Evolutionary conservation across 768 basidiomycete genomes (phyloP).

Genomic region (Boletus insuetus): DNA sequence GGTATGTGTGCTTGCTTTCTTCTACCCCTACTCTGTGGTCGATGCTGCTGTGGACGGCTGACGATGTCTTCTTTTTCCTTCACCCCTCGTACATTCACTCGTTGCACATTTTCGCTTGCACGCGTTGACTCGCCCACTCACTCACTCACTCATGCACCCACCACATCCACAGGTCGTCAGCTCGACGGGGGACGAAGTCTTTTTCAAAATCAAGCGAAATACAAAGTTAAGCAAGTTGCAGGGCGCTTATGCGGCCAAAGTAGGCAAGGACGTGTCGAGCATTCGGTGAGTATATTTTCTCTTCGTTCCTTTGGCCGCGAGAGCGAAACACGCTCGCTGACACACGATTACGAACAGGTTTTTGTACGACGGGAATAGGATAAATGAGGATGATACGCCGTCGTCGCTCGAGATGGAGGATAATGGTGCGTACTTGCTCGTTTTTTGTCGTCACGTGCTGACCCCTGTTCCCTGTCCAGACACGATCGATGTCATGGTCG

Average conservation of each 20-base stretch:
- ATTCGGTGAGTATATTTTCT: slow-evolving; percentile 66
- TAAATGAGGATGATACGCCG: slow-evolving; percentile 89
- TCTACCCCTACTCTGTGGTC: neutral
- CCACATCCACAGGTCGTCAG: slow-evolving; percentile 57
- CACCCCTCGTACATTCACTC: neutral
- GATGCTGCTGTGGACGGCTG: neutral
- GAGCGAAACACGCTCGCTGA: neutral
- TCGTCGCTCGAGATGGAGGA: slow-evolving; percentile 84
- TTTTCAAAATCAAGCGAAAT: slow-evolving; percentile 95
- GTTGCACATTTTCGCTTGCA: neutral
- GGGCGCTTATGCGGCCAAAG: slow-evolving; percentile 88
- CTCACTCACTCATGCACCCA: slow-evolving; percentile 21
- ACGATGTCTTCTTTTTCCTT: neutral
- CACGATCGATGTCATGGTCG: slow-evolving; percentile 95
- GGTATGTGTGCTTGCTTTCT: slow-evolving; percentile 37
- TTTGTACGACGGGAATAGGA: slow-evolving; percentile 85
- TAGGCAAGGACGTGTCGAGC: slow-evolving; percentile 82
- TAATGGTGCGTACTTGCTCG: slow-evolving; percentile 54
- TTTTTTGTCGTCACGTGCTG: neutral
- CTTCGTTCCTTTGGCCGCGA: neutral
- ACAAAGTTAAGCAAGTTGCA: slow-evolving; percentile 92
- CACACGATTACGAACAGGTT: slow-evolving; percentile 49
- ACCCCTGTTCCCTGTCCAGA: slow-evolving; percentile 41
- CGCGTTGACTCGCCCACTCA: too few species aligned
- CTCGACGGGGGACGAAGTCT: slow-evolving; percentile 81